phyloP scores from a whole-genome alignment of 2,329 filamentous ascomycete species.

The Periconia sp. region DNA sequence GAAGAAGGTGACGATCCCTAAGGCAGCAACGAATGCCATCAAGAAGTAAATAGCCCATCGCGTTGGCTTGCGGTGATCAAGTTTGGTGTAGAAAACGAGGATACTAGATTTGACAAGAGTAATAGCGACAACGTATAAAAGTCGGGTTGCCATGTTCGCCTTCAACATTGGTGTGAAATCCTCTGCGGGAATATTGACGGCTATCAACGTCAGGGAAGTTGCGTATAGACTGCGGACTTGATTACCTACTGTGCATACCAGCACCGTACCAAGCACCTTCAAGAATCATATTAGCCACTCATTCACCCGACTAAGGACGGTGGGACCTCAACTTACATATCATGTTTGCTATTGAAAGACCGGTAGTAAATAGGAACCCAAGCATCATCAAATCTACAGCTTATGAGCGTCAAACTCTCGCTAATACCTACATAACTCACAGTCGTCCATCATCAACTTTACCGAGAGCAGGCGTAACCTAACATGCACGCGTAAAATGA shows the following conservation, averaged over 20 bases:
- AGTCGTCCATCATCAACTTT: slow-evolving; percentile 4
- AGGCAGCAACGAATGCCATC: slow-evolving; percentile 5
- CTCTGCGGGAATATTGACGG: slow-evolving; percentile 3
- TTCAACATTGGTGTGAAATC: slow-evolving; percentile 10
- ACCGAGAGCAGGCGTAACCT: neutral
- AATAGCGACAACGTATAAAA: slow-evolving; percentile 8
- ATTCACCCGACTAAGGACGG: neutral
- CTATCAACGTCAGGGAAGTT: neutral
- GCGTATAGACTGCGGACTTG: neutral
- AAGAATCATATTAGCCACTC: neutral
- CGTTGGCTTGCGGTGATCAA: slow-evolving; percentile 7
- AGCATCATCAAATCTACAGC: slow-evolving; percentile 3
- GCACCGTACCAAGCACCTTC: slow-evolving; percentile 7
- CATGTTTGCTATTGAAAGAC: slow-evolving; percentile 9
- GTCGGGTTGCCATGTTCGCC: slow-evolving; percentile 8
- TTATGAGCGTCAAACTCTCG: neutral
- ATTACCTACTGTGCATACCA: slow-evolving; percentile 8
- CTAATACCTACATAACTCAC: neutral
- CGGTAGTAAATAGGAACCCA: slow-evolving; percentile 4
- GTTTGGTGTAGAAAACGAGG: slow-evolving; percentile 9
- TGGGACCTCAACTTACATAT: slow-evolving; percentile 1
- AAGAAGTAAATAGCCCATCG: slow-evolving; percentile 7
- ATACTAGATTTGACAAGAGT: slow-evolving; percentile 12
- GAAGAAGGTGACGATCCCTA: slow-evolving; percentile 10
- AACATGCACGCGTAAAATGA: slow-evolving; percentile 6